These are phyloP conservation scores for Coniferiporia sulphurascens DNA, from an alignment of 1,284 basidiomycete species.

Conservation along the genomic window DNA sequence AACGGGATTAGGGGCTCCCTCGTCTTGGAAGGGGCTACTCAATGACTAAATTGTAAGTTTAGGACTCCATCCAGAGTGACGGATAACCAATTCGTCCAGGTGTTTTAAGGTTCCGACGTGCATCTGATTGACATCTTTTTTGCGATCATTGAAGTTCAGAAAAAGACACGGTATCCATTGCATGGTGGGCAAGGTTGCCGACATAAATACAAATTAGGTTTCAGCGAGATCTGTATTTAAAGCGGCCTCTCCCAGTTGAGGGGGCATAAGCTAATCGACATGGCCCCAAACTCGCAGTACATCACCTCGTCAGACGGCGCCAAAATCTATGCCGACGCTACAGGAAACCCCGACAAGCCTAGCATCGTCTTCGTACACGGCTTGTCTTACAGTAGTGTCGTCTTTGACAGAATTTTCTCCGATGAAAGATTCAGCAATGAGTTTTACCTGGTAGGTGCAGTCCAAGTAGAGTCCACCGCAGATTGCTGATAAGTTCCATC, in stretches of 20 bases:
- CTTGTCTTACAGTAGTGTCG: neutral
- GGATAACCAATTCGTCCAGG: too few relatives aligned
- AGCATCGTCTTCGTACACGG: constrained; percentile 14
- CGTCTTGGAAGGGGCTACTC: too few relatives aligned
- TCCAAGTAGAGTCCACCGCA: neutral
- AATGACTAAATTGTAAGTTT: too few relatives aligned
- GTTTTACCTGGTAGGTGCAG: neutral
- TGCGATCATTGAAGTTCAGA: too few relatives aligned
- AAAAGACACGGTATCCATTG: too few relatives aligned
- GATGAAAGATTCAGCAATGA: neutral
- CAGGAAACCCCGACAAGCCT: constrained; percentile 3
- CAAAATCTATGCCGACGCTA: constrained; percentile 10
- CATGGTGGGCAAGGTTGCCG: too few relatives aligned
- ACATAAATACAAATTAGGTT: too few relatives aligned
- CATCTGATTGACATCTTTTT: too few relatives aligned
- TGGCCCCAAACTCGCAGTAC: neutral
- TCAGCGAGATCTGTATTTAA: neutral
- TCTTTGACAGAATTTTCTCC: constrained; percentile 9
- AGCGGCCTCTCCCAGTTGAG: neutral
- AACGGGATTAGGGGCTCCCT: too few relatives aligned
- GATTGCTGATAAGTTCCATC: neutral
- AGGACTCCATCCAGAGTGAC: too few relatives aligned
- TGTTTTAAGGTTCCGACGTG: too few relatives aligned
- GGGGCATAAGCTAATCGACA: neutral
- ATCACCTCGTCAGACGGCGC: constrained; percentile 5